Base-by-base conservation (phyloP, 2,329 filamentous ascomycete genomes). In the Colletotrichum sidae region DNA sequence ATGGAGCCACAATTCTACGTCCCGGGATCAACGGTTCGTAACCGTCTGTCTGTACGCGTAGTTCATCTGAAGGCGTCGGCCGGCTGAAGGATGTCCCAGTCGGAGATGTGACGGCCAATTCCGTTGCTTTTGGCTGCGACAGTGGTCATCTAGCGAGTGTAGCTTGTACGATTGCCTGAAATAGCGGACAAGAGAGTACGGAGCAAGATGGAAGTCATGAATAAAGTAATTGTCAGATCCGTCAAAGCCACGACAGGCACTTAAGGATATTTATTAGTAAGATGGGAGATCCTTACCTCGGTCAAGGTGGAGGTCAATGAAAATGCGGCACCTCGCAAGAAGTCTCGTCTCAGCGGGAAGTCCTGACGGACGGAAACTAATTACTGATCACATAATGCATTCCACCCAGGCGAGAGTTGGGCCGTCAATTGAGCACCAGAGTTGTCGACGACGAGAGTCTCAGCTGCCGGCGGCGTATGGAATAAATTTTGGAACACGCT, bases 51-150 rank as follows among this genome's bases (percentile, higher is more conserved):
- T 10, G 58, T 17, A 53, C 47, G 46, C 25, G 47, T 12, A 38
- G 63, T 63, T 66, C 59, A 38, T 54, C 59, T 66, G 58, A 63
- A 56, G 33, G 53, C 35, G 50, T 17, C 33, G 58, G 47, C 38
- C 17, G 35, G 38, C 10, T 55, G 35, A 46, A 61, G 51, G 52
- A 39, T 55, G 50, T 39, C 51, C 51, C 45, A 37, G 59, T n/a
- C 25, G 34, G 34, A 35, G n/a, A 25, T 11, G 4, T 9, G 13
- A 34, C 35, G 58, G 53, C 33, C 37, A 45, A 49, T 8, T 39
- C 15, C 33, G 38, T 34, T 11, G 25, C 12, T 33, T 42, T 17
- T 10, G 34, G 34, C 37, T 25, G 38, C 55, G 42, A 42, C 37
- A 37, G 35, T n/a, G n/a, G 13, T 13, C 3, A 8, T 17, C 1